A percentile compares a stretch with the other conserved stretches of the same genome.
These are phyloP conservation scores for Rhizopogon sp. DNA, from an alignment of 768 basidiomycete species.

Conservation along the genomic window DNA sequence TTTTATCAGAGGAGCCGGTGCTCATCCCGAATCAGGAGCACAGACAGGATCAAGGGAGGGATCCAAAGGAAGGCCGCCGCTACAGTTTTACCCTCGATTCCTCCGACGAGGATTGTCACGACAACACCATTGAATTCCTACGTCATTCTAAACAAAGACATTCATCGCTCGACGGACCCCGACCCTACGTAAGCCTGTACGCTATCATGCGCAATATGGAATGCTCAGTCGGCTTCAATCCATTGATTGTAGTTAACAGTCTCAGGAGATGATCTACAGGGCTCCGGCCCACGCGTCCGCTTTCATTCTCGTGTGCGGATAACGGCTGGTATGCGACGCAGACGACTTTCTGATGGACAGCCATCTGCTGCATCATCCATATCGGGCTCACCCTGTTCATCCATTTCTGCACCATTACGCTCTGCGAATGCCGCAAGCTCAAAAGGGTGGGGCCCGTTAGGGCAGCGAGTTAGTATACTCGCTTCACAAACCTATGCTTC, in stretches of 20 bases:
- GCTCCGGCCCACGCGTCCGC: constrained; percentile 38
- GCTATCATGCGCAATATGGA: background rate
- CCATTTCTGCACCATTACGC: constrained; percentile 76
- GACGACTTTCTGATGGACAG: constrained; percentile 24
- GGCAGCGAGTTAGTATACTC: constrained; percentile 43
- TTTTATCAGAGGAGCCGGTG: background rate
- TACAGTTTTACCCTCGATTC: constrained; percentile 6
- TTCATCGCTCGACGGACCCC: background rate
- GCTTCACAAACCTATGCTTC: constrained; percentile 9
- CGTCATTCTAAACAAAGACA: background rate
- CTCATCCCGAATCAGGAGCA: background rate
- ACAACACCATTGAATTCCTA: background rate
- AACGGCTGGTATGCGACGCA: constrained; percentile 58
- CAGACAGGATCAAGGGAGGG: background rate
- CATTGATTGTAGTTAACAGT: background rate
- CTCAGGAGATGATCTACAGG: background rate
- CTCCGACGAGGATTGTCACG: constrained; percentile 13
- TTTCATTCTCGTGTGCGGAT: constrained; percentile 78
- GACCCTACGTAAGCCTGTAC: background rate
- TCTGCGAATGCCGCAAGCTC: constrained; percentile 44
- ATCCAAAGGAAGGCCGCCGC: background rate
- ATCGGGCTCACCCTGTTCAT: constrained; percentile 69
- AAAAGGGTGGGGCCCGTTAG: constrained; percentile 59
- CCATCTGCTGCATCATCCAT: constrained; percentile 32
- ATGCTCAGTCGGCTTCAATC: background rate